Evolutionary conservation across 441 rosid genomes (phyloP).

Genomic region (Cnidoscolus chayamansa): DNA sequence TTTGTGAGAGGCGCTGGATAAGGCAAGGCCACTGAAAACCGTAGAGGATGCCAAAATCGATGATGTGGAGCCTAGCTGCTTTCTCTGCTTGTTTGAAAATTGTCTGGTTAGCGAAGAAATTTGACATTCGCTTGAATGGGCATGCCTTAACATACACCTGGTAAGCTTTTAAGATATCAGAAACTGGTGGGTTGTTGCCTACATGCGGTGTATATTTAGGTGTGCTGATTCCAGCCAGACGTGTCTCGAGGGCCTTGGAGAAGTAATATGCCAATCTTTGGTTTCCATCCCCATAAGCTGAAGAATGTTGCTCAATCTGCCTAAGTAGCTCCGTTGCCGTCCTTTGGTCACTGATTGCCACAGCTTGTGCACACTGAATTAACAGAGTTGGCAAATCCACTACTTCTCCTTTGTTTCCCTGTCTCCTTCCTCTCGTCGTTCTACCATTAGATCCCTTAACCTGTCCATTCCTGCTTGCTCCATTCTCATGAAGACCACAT

Average conservation of each 20-base stretch:
- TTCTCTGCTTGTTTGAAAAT: constrained; percentile 51
- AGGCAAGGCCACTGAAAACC: constrained; percentile 99
- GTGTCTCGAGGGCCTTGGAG: constrained; percentile 68
- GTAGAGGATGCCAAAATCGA: constrained; percentile 83
- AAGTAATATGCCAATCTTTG: constrained; percentile 74
- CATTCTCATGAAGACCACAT: constrained; percentile 18
- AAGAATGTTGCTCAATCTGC: constrained; percentile 68
- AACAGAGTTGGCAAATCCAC: constrained; percentile 68
- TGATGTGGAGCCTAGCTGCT: constrained; percentile 60
- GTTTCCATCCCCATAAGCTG: constrained; percentile 56
- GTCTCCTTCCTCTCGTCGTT: constrained; percentile 32
- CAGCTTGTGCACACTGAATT: constrained; percentile 76
- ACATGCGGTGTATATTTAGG: constrained; percentile 36
- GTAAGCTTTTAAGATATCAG: constrained; percentile 65
- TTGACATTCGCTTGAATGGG: constrained; percentile 66
- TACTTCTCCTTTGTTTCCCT: constrained; percentile 37
- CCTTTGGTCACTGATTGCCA: constrained; percentile 59
- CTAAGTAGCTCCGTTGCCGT: constrained; percentile 55
- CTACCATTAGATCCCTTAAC: constrained; percentile 39
- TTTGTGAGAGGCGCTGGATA: constrained; percentile 57
- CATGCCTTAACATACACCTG: constrained; percentile 49
- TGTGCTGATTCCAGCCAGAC: constrained; percentile 54
- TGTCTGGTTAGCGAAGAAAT: constrained; percentile 54
- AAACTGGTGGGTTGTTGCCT: constrained; percentile 43
- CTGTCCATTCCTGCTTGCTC: constrained; percentile 18